A percentile compares a stretch with the other conserved stretches of the same genome.
phyloP scores from a whole-genome alignment of 495 filamentous ascomycete genomes.

The Podospora comata region DNA sequence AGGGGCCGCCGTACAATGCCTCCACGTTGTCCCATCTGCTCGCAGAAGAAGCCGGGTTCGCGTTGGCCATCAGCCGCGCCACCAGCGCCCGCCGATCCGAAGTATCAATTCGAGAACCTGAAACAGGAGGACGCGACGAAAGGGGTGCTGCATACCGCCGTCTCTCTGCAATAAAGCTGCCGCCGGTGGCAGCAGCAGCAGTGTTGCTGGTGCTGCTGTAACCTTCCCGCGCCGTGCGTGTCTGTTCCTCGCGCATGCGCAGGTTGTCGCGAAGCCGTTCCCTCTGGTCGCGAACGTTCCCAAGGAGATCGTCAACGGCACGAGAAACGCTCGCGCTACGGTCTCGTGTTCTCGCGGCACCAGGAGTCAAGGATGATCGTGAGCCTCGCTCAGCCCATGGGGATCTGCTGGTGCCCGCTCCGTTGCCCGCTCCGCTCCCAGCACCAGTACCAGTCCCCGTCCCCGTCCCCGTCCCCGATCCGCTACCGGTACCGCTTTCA shows the following conservation, averaged over 20 bases:
- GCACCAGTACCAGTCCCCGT: neutral
- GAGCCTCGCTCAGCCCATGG: slow-evolving; percentile 15
- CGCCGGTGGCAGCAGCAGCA: neutral
- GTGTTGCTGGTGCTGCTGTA: neutral
- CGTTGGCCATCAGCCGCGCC: slow-evolving; percentile 19
- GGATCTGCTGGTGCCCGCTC: neutral
- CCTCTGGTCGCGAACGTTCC: slow-evolving; percentile 29
- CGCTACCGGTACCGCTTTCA: slow-evolving; percentile 8
- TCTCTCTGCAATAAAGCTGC: slow-evolving; percentile 13
- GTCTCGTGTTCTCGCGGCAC: slow-evolving; percentile 19
- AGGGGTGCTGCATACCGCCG: slow-evolving; percentile 25
- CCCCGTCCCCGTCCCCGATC: slow-evolving; percentile 3
- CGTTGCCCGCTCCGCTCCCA: neutral
- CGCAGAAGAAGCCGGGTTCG: slow-evolving; percentile 12
- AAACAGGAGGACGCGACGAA: slow-evolving; percentile 10
- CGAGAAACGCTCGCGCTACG: slow-evolving; percentile 26
- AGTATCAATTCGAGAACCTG: neutral
- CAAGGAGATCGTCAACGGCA: slow-evolving; percentile 27
- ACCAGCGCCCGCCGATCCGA: slow-evolving; percentile 15
- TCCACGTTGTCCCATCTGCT: slow-evolving; percentile 24
- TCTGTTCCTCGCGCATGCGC: neutral
- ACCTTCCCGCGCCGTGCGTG: neutral
- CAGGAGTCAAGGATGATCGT: slow-evolving; percentile 6
- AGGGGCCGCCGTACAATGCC: slow-evolving; percentile 26
- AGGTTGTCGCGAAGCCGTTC: slow-evolving; percentile 22